Evolutionary conservation across 805 yeast species (phyloP).

Genomic region (Blastobotrys terrestris): DNA sequence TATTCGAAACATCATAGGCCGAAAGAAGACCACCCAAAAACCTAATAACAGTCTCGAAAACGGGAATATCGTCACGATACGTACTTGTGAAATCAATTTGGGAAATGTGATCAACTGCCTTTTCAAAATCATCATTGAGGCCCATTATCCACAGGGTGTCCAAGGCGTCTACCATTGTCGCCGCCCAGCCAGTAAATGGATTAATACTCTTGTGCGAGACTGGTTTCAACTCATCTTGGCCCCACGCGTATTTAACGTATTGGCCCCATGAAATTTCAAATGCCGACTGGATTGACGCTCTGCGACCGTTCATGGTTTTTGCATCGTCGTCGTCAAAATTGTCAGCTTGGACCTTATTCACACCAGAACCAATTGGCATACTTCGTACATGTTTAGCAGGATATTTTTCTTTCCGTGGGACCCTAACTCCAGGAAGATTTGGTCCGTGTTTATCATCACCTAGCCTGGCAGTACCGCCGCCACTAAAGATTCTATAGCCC

Average conservation of each 20-base stretch:
- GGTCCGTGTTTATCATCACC: not conserved
- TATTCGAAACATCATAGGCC: constrained; percentile 45
- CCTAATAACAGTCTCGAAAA: constrained; percentile 48
- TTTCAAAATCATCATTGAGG: constrained; percentile 34
- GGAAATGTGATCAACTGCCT: constrained; percentile 34
- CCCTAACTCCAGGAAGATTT: not conserved
- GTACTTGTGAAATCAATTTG: constrained; percentile 36
- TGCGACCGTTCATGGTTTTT: constrained; percentile 21
- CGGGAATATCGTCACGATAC: constrained; percentile 37
- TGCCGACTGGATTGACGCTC: constrained; percentile 32
- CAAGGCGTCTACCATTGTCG: constrained; percentile 46
- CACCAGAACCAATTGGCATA: constrained; percentile 6
- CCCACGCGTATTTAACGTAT: constrained; percentile 39
- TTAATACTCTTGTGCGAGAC: constrained; percentile 29
- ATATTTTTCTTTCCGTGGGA: not conserved
- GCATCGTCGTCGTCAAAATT: constrained; percentile 21
- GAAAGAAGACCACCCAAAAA: constrained; percentile 48
- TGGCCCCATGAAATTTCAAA: constrained; percentile 40
- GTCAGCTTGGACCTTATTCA: constrained; percentile 19
- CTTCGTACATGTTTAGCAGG: constrained; percentile 14
- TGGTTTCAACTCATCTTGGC: constrained; percentile 42
- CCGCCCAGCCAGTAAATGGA: constrained; percentile 47
- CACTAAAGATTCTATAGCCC: not conserved
- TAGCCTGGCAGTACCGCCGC: not conserved
- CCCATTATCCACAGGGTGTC: constrained; percentile 47